Conservation (phyloP, 305 asterid species). For the Plantago coronopus region DNA sequence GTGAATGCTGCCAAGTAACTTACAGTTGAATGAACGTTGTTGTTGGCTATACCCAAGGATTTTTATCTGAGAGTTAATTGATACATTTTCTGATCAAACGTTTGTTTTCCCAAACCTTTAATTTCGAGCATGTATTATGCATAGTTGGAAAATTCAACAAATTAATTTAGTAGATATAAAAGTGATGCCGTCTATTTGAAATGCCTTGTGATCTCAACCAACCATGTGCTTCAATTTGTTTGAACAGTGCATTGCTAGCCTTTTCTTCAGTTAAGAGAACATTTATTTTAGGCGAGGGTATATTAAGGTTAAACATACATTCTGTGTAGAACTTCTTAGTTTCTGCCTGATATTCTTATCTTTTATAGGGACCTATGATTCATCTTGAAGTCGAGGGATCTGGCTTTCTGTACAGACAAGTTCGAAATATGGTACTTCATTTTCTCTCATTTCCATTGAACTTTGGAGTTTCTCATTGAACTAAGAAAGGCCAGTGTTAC, state of each 20-base stretch:
- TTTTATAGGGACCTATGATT: conserved; percentile 71
- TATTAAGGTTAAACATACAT: neutral
- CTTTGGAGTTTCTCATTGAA: neutral
- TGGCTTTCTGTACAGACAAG: conserved; percentile 88
- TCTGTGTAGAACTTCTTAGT: neutral
- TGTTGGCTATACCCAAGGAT: neutral
- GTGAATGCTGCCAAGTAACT: neutral
- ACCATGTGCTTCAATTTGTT: no score
- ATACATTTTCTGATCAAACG: no score
- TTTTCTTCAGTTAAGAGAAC: no score
- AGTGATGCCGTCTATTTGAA: no score
- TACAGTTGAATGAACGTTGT: neutral
- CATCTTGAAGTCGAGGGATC: conserved; percentile 91
- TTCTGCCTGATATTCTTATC: conserved; percentile 13
- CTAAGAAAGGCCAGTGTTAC: neutral
- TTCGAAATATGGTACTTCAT: conserved; percentile 76
- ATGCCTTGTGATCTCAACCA: no score
- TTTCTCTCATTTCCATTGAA: neutral
- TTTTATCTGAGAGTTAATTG: no score
- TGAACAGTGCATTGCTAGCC: no score
- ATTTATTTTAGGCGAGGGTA: neutral
- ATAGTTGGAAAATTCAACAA: no score
- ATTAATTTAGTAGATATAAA: no score
- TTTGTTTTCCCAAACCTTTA: no score
- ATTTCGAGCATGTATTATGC: no score